Percentiles rank a stretch among this genome's conserved stretches.
Conservation (phyloP, 164 flowering plant genomes). For the Vitis vinifera region DNA sequence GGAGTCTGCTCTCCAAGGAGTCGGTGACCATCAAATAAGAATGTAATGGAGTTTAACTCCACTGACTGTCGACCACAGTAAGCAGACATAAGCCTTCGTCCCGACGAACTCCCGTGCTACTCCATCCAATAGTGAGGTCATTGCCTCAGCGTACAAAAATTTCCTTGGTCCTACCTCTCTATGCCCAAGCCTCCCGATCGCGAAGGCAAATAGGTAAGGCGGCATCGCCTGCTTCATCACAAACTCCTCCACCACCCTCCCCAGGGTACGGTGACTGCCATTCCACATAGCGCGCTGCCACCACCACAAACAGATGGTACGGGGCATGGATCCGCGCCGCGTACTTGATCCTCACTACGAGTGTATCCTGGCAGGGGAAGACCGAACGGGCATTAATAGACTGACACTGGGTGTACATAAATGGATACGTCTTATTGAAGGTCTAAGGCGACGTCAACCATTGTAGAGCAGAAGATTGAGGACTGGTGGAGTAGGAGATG, state of each 20-base stretch:
- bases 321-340: constrained; percentile 71
- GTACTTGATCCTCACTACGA: constrained; percentile 69
- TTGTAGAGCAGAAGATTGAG: constrained; percentile 82
- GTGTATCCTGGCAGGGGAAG: constrained; percentile 97
- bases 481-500: constrained; percentile 49
- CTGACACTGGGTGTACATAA: constrained; percentile 93
- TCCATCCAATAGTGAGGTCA: constrained; percentile 50
- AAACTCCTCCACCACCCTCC: constrained; percentile 86
- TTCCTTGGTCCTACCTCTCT: constrained; percentile 90
- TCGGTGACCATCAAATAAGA: too few species aligned
- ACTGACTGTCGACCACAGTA: too few species aligned
- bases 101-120: constrained; percentile 86
- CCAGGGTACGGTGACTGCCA: constrained; percentile 54
- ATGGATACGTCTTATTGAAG: constrained; percentile 54
- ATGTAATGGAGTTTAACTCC: too few species aligned
- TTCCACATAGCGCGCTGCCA: constrained; percentile 69
- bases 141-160: constrained; percentile 78
- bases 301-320: constrained; percentile 61
- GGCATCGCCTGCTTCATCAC: constrained; percentile 89
- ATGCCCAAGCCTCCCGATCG: constrained; percentile 71
- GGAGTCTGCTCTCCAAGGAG: too few species aligned
- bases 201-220: constrained; percentile 91
- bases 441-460: constrained; percentile 91
- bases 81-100: too few species aligned
- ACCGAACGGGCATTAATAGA: constrained; percentile 85